Evolutionary conservation across 2,329 filamentous ascomycete species (phyloP), one percentile per base, ranked within the genome.

Genomic region (Lachnellula cervina): DNA sequence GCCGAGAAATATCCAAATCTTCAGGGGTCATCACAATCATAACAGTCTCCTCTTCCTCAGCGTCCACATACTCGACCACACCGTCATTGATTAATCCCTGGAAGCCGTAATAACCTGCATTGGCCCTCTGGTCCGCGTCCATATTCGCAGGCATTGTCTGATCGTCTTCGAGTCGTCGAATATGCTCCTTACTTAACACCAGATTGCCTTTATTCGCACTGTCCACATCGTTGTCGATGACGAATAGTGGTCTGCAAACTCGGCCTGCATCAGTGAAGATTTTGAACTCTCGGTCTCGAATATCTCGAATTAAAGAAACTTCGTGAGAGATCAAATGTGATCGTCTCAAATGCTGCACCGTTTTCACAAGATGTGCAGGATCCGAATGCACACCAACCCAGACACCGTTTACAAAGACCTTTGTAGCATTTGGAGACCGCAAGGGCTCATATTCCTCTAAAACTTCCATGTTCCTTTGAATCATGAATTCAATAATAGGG

Each of bases 21-120:
- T 97, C 93, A 0, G 94, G 94, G 0, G 91, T 95, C 93, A 99
- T 99, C 72, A 92, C 90, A 68, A 99, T 99, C 94, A 99, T 99
- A 40, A 94, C 87, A 0, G 91, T 96, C 72, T 99, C 95, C 71
- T 99, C 94, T 77, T 99, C 95, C 70, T 99, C 95, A 0, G 94
- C 94, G 71, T 99, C 94, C 11, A 99, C 82, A 68, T 97, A 97
- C 70, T 99, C 94, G 38, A 99, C 88, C 2, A 91, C 90, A 72
- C 93, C 94, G 13, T 84, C 82, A 56, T 87, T 83, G 44, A 96
- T 84, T 42, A 99, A 78, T 17, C 90, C 89, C 64, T 91, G 84
- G 91, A 95, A 99, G 51, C 91, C 92, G 67, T 89, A 93, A 64
- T 86, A 88, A 34, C 80, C 77, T 43, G 64, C 69, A 49, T 78